A percentile compares a stretch with the other conserved stretches of the same genome.
These are phyloP conservation scores for Zea luxurians DNA, from an alignment of 176 grass and related monocot species.

Conservation along the genomic window DNA sequence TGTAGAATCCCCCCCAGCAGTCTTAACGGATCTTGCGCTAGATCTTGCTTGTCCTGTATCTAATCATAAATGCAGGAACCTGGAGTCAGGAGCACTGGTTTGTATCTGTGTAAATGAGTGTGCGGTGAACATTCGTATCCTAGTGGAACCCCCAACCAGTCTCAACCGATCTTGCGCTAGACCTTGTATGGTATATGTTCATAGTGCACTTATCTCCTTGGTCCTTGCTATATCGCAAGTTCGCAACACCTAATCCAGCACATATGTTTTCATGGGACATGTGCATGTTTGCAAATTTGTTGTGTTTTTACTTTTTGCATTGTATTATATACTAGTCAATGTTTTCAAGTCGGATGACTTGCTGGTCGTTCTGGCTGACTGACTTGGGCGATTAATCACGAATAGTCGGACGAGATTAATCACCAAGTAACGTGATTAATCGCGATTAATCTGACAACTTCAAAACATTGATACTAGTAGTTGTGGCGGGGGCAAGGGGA, in stretches of 20 bases:
- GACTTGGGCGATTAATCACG: too few species aligned
- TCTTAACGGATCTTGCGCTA: not conserved
- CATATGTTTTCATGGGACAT: not conserved
- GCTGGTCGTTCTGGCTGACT: too few species aligned
- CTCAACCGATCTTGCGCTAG: not conserved
- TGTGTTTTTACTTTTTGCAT: not conserved
- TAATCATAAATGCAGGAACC: not conserved
- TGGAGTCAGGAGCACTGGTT: not conserved
- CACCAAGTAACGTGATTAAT: too few species aligned
- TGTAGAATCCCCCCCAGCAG: not conserved
- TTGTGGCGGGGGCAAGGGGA: not conserved
- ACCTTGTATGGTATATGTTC: not conserved
- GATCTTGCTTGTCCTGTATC: not conserved
- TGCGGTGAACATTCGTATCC: not conserved
- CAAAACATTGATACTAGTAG: not conserved
- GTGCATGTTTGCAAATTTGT: not conserved
- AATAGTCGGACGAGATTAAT: too few species aligned
- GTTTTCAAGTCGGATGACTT: too few species aligned
- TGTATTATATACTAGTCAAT: not conserved
- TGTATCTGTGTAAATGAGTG: not conserved
- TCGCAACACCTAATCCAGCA: not conserved
- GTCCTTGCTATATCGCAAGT: not conserved
- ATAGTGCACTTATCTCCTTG: not conserved
- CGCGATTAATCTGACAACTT: too few species aligned
- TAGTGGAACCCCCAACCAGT: not conserved